phyloP scores from a whole-genome alignment of 768 basidiomycete genomes.

The Kwoniella shandongensis region DNA sequence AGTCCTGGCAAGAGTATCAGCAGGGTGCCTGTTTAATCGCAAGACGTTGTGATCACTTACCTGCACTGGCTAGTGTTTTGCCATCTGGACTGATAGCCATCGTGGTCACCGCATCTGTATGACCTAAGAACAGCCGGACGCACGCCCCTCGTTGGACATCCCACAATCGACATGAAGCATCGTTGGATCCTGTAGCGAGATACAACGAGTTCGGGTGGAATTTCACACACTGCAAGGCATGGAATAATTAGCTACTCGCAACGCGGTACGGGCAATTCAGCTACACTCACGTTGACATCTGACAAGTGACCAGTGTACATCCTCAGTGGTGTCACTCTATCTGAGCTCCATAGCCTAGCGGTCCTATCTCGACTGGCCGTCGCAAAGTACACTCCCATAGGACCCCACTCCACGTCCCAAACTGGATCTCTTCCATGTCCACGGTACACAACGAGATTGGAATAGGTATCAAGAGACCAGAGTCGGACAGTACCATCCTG shows the following conservation, averaged over 20 bases:
- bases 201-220: conserved; percentile 99
- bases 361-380: conserved; percentile 91
- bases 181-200: conserved; percentile 92
- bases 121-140: conserved; percentile 92
- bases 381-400: conserved; percentile 97
- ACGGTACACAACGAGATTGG: conserved; percentile 87
- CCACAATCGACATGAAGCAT: conserved; percentile 95
- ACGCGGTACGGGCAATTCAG: not conserved
- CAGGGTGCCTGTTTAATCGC: not conserved
- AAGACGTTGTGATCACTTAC: conserved; percentile 55
- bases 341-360: conserved; percentile 93
- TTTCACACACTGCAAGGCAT: conserved; percentile 68
- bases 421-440: conserved; percentile 90
- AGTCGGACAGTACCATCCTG: conserved; percentile 86
- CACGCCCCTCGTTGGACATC: conserved; percentile 95
- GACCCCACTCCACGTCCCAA: conserved; percentile 99
- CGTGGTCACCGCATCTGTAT: conserved; percentile 81
- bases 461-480: conserved; percentile 94
- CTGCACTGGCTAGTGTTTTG: conserved; percentile 85
- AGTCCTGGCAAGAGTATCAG: conserved; percentile 61
- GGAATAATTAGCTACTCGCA: not conserved
- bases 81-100: conserved; percentile 92
- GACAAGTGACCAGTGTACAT: conserved; percentile 95
- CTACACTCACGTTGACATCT: conserved; percentile 86
- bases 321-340: conserved; percentile 77